Conservation (phyloP, 495 filamentous ascomycete genomes). For the Aspergillus sclerotioniger region DNA sequence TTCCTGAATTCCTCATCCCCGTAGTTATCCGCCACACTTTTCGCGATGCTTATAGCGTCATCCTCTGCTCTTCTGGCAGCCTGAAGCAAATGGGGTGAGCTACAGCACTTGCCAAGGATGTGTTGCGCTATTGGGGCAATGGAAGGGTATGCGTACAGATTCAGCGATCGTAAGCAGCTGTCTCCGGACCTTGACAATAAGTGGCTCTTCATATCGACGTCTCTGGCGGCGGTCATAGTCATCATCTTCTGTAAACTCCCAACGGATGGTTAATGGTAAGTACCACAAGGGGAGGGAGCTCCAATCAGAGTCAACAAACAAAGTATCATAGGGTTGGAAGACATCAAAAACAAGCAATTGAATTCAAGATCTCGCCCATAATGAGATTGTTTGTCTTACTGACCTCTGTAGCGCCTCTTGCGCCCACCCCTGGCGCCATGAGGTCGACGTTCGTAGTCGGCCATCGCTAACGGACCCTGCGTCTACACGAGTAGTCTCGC, state of each 20-base stretch:
- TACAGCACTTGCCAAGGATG: not conserved
- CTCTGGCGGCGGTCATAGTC: slow-evolving; percentile 72
- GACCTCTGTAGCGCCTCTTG: slow-evolving; percentile 63
- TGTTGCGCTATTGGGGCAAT: slow-evolving; percentile 1
- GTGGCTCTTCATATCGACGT: slow-evolving; percentile 76
- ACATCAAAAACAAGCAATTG: slow-evolving; percentile 3
- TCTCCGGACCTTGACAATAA: slow-evolving; percentile 71
- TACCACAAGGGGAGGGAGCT: not conserved
- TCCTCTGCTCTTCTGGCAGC: slow-evolving; percentile 78
- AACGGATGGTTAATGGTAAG: slow-evolving; percentile 12
- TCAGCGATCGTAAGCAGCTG: slow-evolving; percentile 83
- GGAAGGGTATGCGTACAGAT: slow-evolving; percentile 51
- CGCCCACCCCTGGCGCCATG: slow-evolving; percentile 59
- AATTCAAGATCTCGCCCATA: not conserved
- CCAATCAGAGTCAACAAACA: not conserved
- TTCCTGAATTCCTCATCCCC: slow-evolving; percentile 72
- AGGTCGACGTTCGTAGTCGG: slow-evolving; percentile 68
- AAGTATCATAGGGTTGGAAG: not conserved
- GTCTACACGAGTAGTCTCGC: not conserved
- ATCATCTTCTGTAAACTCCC: slow-evolving; percentile 62
- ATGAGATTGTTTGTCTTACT: slow-evolving; percentile 13
- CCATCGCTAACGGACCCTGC: slow-evolving; percentile 48
- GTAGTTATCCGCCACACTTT: slow-evolving; percentile 71
- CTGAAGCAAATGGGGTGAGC: slow-evolving; percentile 32
- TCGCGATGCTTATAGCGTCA: slow-evolving; percentile 72